Evolutionary conservation across 2,329 filamentous ascomycete genomes (phyloP), one percentile per base, ranked within the genome.

Genomic region (Sporothrix dimorphospora): DNA sequence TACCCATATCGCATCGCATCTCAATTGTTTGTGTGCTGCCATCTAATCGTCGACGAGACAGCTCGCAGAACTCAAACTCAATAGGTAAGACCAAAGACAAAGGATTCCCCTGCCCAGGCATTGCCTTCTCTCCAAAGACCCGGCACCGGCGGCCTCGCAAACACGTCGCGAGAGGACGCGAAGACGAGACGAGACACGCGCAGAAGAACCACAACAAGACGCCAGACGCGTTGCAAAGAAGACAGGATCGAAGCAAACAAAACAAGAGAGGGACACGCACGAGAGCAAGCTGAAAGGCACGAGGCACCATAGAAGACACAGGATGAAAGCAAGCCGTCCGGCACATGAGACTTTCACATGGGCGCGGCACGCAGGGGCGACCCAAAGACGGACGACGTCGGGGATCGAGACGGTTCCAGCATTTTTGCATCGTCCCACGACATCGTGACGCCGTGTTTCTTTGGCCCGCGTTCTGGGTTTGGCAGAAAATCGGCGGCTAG

Each of bases 1-100:
- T 66, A 71, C 65, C 72, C 59, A 74, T 70, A 71, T 61, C 71
- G 42, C 70, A 70, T 72, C 69, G 19, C 38, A 47, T 69, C 49
- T 53, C 57, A 30, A 61, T 72, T 45, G 70, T 72, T 63, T 72
- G 68, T 47, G 69, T 74, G 70, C 61, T 68, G 70, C 67, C 66
- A 34, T 40, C 69, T 68, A 61, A 70, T 71, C 66, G 47, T 69
- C 69, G 38, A 72, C 70, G 51, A 55, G 34, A 70, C 72, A 69
- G 69, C 68, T 73, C 49, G 59, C 72, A 67, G 66, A 49, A 63
- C 66, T 57, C 42, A 19, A 68, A 38, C 27, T 40, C n/a, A 45
- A 42, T 16, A 74, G 66, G 71, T 70, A 74, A 72, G 70, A 69
- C 49, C 24, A 21, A 27, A 21, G n/a, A 14, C 34, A 4, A 19